Base-by-base conservation (phyloP, 176 grass and related monocot species). In the Canna indica region DNA sequence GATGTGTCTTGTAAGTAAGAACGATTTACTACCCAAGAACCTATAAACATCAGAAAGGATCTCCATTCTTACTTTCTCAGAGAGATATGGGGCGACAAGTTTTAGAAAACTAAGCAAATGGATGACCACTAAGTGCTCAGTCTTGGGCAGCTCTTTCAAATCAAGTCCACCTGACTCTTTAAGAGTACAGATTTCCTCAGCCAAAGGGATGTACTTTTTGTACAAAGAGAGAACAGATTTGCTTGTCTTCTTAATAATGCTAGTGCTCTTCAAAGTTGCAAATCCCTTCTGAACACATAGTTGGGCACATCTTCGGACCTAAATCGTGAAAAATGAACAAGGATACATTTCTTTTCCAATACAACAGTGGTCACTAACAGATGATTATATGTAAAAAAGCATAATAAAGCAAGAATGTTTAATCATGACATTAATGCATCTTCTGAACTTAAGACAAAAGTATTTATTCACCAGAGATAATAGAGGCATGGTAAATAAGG, bases 241-340 rank as follows among this genome's bases (percentile, higher is more conserved):
- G 62, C 89, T 82, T 45, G 77, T 83, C 78, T 85, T 90, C 79
- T 87, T 96, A 44, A 69, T 75, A 78, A 70, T 79, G 3, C 64
- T 68, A 48, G 72, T 81, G 47, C 47, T 71, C 56, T 81, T 81
- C 80, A 96, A 52, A 71, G 73, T 72, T 25, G 39, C 64, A 77
- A 96, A 96, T 24, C 87, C 68, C 69, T 83, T 91, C 64, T 87
- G 83, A 1, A 81, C 81, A 22, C 80, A 79, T 75, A 86, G 79
- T 72, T 91, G 93, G 3, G 88, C 93, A 63, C 86, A 86, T 77
- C 82, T 96, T 32, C 93, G 75, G 38, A 96, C 93, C 93, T 96
- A 74, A 17, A 42, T 54, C 34, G 44, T 70, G 67, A 54, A 20
- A 76, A 71, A 58, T 32, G 32, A 15, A 63, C n/a, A 31, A 50